These are phyloP conservation scores for Earliella scabrosa DNA, from an alignment of 1,284 basidiomycete genomes.

Conservation along the genomic window DNA sequence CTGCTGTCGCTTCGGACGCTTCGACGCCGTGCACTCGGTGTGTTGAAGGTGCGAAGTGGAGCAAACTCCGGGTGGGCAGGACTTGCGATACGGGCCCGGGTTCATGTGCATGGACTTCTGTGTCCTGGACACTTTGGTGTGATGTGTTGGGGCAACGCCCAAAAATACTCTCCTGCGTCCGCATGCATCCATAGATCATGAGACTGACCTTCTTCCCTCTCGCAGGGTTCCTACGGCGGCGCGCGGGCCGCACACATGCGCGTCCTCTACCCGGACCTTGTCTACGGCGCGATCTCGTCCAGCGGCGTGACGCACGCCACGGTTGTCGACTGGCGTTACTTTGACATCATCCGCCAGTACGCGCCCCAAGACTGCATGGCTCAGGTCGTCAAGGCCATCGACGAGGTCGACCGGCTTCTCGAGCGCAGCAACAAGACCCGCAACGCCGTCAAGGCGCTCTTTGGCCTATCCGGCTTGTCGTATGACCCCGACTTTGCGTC, in stretches of 20 bases:
- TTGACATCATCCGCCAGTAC: slow-evolving; percentile 82
- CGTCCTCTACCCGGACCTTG: slow-evolving; percentile 84
- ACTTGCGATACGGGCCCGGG: too few species aligned
- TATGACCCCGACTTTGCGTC: slow-evolving; percentile 84
- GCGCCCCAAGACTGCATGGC: slow-evolving; percentile 76
- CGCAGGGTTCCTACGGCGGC: slow-evolving; percentile 87
- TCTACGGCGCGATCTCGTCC: slow-evolving; percentile 91
- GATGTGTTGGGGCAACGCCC: too few species aligned
- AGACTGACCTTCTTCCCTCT: background rate
- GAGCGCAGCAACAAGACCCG: slow-evolving; percentile 40
- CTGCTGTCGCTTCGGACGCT: too few species aligned
- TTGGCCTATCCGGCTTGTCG: slow-evolving; percentile 69
- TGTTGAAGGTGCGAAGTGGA: too few species aligned
- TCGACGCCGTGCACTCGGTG: too few species aligned
- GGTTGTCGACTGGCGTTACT: slow-evolving; percentile 82
- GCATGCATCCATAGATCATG: background rate
- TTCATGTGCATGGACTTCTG: too few species aligned
- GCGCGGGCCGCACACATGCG: slow-evolving; percentile 94
- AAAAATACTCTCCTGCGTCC: too few species aligned
- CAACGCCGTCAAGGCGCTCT: slow-evolving; percentile 65
- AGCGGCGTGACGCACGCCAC: slow-evolving; percentile 83
- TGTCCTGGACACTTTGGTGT: too few species aligned
- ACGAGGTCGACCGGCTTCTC: slow-evolving; percentile 69
- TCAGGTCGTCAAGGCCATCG: slow-evolving; percentile 69
- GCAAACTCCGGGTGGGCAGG: too few species aligned